phyloP scores from a whole-genome alignment of 2,329 filamentous ascomycete genomes.

The Diaporthe helianthi region DNA sequence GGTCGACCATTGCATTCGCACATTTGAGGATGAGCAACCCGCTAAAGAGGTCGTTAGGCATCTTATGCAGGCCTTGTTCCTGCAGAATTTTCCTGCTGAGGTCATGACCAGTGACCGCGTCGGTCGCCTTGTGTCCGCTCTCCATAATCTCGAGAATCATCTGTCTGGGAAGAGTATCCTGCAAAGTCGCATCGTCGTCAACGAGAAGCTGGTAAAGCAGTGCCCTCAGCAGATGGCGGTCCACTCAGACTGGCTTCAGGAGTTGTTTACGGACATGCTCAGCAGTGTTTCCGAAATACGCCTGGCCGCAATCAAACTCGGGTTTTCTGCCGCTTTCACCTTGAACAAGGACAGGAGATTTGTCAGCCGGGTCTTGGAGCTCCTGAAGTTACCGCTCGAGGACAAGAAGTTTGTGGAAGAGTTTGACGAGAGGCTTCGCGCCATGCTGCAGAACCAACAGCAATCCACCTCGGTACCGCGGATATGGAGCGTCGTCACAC shows the following conservation, averaged over 20 bases:
- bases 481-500: constrained; percentile 84
- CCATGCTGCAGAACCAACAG: constrained; percentile 71
- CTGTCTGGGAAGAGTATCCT: constrained; percentile 83
- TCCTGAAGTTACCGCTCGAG: constrained; percentile 65
- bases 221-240: constrained; percentile 72
- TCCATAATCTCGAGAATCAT: constrained; percentile 76
- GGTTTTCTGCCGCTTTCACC: constrained; percentile 71
- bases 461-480: constrained; percentile 76
- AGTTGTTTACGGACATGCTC: constrained; percentile 83
- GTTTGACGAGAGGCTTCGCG: constrained; percentile 70
- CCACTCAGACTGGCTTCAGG: constrained; percentile 80
- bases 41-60: constrained; percentile 82
- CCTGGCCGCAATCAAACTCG: constrained; percentile 75
- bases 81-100: constrained; percentile 78
- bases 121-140: constrained; percentile 71
- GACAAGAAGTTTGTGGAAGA: constrained; percentile 72
- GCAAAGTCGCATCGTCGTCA: constrained; percentile 78
- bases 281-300: constrained; percentile 80
- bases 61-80: constrained; percentile 80
- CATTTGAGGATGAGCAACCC: constrained; percentile 70
- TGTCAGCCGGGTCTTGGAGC: constrained; percentile 69
- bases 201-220: constrained; percentile 78
- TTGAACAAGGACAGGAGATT: constrained; percentile 74
- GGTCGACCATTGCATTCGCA: constrained; percentile 79
- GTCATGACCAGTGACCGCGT: constrained; percentile 77